phyloP scores from a whole-genome alignment of 2,329 filamentous ascomycete genomes.

The Rosellinia necatrix region DNA sequence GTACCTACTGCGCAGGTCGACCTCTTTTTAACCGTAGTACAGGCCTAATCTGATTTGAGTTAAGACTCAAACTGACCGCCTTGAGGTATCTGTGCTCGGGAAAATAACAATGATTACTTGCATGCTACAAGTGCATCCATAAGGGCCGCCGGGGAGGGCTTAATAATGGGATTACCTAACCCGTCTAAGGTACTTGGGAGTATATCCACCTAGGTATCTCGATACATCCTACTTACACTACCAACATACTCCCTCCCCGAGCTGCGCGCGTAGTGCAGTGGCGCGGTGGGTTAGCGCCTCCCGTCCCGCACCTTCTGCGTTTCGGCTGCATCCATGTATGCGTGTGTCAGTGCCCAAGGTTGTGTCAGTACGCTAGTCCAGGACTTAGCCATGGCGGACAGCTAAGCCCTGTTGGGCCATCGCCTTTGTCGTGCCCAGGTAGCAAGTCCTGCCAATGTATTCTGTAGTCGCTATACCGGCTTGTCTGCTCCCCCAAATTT shows the following conservation, averaged over 20 bases:
- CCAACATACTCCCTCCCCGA: neutral
- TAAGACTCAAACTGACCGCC: slow-evolving; percentile 25
- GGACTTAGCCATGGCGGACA: slow-evolving; percentile 12
- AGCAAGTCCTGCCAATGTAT: slow-evolving; percentile 21
- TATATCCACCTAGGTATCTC: neutral
- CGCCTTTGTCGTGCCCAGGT: slow-evolving; percentile 8
- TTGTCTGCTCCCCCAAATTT: slow-evolving; percentile 24
- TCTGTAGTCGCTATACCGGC: slow-evolving; percentile 15
- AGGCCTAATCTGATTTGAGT: slow-evolving; percentile 16
- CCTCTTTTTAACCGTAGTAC: neutral
- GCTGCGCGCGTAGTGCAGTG: slow-evolving; percentile 10
- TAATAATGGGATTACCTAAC: neutral
- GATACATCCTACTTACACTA: too few relatives aligned
- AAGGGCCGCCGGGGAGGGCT: neutral
- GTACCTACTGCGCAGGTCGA: neutral
- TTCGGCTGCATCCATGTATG: slow-evolving; percentile 20
- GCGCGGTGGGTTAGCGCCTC: slow-evolving; percentile 22
- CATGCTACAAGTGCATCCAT: neutral
- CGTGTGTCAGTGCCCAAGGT: neutral
- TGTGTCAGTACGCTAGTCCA: neutral
- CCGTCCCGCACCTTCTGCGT: slow-evolving; percentile 21
- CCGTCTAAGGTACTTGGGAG: neutral
- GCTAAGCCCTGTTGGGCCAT: slow-evolving; percentile 26
- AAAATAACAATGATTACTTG: slow-evolving; percentile 11
- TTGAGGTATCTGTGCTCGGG: neutral